Evolutionary conservation across 78 protist species (phyloP).

Genomic region (Emiliania huxleyi): DNA sequence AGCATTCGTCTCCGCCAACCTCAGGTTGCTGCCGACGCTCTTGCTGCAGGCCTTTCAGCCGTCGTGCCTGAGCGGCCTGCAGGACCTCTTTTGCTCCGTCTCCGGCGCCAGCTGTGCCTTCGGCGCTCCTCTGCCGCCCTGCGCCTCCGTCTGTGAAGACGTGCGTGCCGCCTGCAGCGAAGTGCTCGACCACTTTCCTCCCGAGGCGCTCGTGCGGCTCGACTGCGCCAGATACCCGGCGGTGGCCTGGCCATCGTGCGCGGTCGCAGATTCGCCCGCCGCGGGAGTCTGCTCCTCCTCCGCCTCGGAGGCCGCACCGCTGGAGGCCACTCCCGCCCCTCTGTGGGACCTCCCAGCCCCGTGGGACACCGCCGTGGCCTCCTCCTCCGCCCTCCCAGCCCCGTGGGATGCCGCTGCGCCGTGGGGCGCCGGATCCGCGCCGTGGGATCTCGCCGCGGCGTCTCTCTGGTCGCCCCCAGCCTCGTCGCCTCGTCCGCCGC

Average conservation of each 20-base stretch:
- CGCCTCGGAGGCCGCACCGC: no score
- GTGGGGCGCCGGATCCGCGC: neutral
- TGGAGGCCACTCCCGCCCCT: no score
- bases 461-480: neutral
- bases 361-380: neutral
- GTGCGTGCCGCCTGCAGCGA: neutral
- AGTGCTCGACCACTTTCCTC: neutral
- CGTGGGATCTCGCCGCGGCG: no score
- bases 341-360: no score
- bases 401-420: neutral
- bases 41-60: neutral
- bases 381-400: neutral
- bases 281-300: neutral
- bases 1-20: no score
- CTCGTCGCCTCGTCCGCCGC: neutral
- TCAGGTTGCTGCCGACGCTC: no score
- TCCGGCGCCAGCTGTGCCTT: neutral
- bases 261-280: neutral
- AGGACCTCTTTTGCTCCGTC: neutral
- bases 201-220: neutral
- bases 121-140: neutral
- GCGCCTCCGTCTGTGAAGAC: neutral
- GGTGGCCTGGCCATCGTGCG: neutral
- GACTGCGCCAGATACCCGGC: neutral
- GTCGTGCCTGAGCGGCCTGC: neutral